Evolutionary conservation across 176 grass and related monocot species (phyloP).

Genomic region (Pharus latifolius): DNA sequence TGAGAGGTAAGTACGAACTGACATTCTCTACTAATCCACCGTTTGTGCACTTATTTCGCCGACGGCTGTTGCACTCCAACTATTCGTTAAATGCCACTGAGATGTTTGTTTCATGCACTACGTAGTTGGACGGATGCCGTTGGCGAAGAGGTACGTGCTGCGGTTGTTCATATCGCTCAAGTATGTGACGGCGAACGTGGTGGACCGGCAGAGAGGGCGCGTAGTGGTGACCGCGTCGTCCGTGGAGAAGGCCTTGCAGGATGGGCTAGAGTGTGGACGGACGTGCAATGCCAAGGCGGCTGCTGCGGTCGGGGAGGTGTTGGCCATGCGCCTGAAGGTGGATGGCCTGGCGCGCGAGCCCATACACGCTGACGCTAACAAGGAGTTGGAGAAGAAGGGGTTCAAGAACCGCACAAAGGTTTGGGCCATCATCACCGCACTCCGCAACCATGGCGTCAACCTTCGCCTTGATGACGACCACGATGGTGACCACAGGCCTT

Average conservation of each 20-base stretch:
- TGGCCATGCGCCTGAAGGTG: slow-evolving; percentile 79
- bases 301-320: slow-evolving; percentile 61
- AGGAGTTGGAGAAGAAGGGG: slow-evolving; percentile 87
- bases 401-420: slow-evolving; percentile 84
- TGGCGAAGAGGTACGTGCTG: slow-evolving; percentile 69
- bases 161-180: slow-evolving; percentile 97
- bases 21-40: no score
- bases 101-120: not conserved
- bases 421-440: slow-evolving; percentile 65
- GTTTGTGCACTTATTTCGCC: no score
- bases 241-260: slow-evolving; percentile 64
- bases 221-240: slow-evolving; percentile 69
- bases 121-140: not conserved
- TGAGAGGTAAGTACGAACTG: no score
- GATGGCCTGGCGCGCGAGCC: slow-evolving; percentile 62
- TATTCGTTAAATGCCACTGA: slow-evolving; percentile 26
- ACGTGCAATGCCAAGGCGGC: slow-evolving; percentile 87
- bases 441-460: slow-evolving; percentile 51
- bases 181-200: slow-evolving; percentile 88
- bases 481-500: slow-evolving; percentile 19
- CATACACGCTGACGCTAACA: slow-evolving; percentile 52
- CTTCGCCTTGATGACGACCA: slow-evolving; percentile 45
- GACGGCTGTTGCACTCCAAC: not conserved
- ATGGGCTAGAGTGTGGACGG: slow-evolving; percentile 62
- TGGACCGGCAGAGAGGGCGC: slow-evolving; percentile 64